A percentile compares a stretch with the other conserved stretches of the same genome.
Conservation (phyloP, 1,139 yeast genomes). For the Yamadazyma mexicana region DNA sequence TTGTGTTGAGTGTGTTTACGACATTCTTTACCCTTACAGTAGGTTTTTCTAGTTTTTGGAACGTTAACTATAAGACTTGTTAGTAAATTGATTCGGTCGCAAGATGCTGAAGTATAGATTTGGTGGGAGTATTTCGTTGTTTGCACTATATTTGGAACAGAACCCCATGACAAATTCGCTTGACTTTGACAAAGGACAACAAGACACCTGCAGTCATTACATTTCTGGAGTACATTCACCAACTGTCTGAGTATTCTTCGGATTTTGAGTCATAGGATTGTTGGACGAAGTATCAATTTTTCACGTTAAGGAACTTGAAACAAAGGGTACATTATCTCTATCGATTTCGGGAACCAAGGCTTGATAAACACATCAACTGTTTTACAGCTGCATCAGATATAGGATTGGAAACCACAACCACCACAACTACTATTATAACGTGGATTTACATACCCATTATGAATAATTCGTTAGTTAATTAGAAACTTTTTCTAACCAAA, state of each 20-base stretch:
- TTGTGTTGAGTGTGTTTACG: constrained; percentile 99
- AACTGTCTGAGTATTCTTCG: too few relatives aligned
- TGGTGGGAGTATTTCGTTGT: not conserved
- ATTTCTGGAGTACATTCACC: too few relatives aligned
- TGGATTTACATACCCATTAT: constrained; percentile 33
- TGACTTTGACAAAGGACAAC: too few relatives aligned
- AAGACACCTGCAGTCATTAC: too few relatives aligned
- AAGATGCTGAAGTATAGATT: not conserved
- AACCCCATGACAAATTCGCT: not conserved
- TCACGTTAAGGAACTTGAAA: too few relatives aligned
- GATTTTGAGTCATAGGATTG: too few relatives aligned
- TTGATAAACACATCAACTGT: not conserved
- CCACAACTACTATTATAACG: not conserved
- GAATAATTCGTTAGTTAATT: constrained; percentile 24
- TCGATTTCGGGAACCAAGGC: not conserved
- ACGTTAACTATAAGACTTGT: constrained; percentile 76
- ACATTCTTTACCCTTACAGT: constrained; percentile 99
- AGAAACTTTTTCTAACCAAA: constrained; percentile 6
- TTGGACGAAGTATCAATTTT: too few relatives aligned
- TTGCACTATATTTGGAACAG: too few relatives aligned
- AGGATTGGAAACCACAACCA: not conserved
- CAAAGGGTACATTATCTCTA: not conserved
- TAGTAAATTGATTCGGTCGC: constrained; percentile 10
- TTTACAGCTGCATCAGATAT: not conserved
- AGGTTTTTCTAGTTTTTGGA: constrained; percentile 99